Evolutionary conservation across 2,329 filamentous ascomycete species (phyloP), one percentile per base, ranked within the genome.

Genomic region (Metarhizium humberi): DNA sequence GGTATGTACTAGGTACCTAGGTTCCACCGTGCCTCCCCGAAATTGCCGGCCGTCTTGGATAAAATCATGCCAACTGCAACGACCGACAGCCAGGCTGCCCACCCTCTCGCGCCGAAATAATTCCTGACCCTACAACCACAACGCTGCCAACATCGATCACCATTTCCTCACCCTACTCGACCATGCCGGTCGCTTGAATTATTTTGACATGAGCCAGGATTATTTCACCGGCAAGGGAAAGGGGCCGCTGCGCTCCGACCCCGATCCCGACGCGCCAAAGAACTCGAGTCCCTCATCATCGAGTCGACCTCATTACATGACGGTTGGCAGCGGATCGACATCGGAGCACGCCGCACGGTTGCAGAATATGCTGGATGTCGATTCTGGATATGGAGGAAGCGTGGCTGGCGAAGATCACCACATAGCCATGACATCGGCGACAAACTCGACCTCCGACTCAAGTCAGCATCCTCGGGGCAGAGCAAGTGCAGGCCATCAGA

Each of bases 321-420:
- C 90, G 5, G 89, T 96, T 52, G 92, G 92, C 56, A 84, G 79
- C 61, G 92, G 92, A 53, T 85, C 86, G 54, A 85, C 87, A 25
- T 92, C 92, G 20, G 85, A 90, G 66, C 89, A 90, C 68, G 92
- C 90, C 42, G 82, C 87, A 34, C 85, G 85, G 55, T 77, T 97
- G 43, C 89, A 94, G 71, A 84, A 86, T 18, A 81, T 95, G 63
- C 76, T 97, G 55, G 90, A 95, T 58, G 77, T 84, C 56, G 94
- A 99, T 69, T 97, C 92, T 18, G 94, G 92, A 6, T 97, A 97
- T 66, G 92, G 90, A 55, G 88, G 87, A 48, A 96, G 90, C 68
- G 78, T 87, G 51, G 76, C 81, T 34, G 85, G 84, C 57, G 87
- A 87, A 53, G 80, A 80, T 61, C 71, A 74, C 57, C 69, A 74